Base-by-base conservation (phyloP, 495 filamentous ascomycete species). In the Trichoderma orchidacearum region DNA sequence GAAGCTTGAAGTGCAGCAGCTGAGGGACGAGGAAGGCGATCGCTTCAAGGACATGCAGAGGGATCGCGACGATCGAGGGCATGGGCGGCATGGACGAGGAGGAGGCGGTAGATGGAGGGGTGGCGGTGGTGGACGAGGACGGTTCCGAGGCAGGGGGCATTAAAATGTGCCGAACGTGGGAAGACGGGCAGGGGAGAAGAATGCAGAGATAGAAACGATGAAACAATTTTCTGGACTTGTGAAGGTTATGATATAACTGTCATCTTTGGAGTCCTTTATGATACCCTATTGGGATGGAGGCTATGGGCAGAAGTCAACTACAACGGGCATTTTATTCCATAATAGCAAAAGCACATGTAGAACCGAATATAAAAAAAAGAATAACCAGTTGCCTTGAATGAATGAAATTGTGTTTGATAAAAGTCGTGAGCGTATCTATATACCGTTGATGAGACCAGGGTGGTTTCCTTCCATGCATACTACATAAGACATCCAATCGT, bases 1-100 rank as follows among this genome's bases (percentile, higher is more conserved):
- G 68, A 73, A 72, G 75, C 63, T 61, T 56, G 68, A 76, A 60
- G 70, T 70, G 66, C 65, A 77, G 60, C 69, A 75, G 56, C 64
- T 31, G 36, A 52, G 59, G 51, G 57, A 63, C 31, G 51, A 56
- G 0, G 61, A 62, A 51, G 31, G 56, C 8, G 55, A 61, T 51
- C 52, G 59, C 55, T 55, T 60, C 34, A 48, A 58, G 58, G 54
- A 65, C 2, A 58, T 61, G 56, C 56, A 59, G 7, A 41, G 58
- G 60, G 60, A 59, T 61, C 50, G 62, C 51, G 71, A 72, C n/a
- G 54, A 68, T 13, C 63, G 51, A 55, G 62, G 59, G 15, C 65
- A 60, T 61, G 63, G 63, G 30, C 56, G 60, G n/a, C 30, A 62
- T 58, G 60, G 68, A 65, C 5, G 41, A 9, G 60, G 72, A 70